Evolutionary conservation across 2,329 filamentous ascomycete species (phyloP).

Genomic region (Thielaviopsis euricoi): DNA sequence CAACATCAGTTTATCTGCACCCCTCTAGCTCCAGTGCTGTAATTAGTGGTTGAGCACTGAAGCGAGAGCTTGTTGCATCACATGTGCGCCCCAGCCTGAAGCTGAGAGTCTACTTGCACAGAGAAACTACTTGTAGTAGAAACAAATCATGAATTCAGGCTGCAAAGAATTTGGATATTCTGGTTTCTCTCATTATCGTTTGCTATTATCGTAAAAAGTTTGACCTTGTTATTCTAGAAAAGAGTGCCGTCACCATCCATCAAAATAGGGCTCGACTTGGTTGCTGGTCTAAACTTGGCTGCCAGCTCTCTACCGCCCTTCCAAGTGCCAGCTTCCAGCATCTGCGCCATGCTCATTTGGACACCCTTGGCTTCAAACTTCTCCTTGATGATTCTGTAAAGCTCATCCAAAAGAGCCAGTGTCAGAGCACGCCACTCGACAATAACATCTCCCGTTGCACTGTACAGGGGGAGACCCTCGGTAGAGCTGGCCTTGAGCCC

Average conservation of each 20-base stretch:
- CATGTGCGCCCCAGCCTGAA: background rate
- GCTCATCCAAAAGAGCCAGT: slow-evolving; percentile 35
- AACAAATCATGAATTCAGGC: background rate
- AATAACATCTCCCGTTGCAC: slow-evolving; percentile 37
- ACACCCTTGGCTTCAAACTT: slow-evolving; percentile 20
- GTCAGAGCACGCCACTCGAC: slow-evolving; percentile 46
- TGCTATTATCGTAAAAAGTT: background rate
- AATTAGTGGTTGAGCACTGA: background rate
- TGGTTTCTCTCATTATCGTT: background rate
- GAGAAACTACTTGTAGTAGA: no score
- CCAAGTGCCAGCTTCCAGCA: slow-evolving; percentile 38
- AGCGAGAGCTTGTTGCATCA: background rate
- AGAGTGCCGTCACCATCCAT: slow-evolving; percentile 69
- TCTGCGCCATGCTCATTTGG: slow-evolving; percentile 29
- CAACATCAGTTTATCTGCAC: background rate
- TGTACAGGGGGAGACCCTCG: slow-evolving; percentile 29
- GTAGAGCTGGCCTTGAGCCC: slow-evolving; percentile 25
- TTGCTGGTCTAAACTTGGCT: slow-evolving; percentile 61
- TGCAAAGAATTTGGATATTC: background rate
- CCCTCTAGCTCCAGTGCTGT: background rate
- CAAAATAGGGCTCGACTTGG: slow-evolving; percentile 69
- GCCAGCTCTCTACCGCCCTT: slow-evolving; percentile 64
- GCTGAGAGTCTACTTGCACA: background rate
- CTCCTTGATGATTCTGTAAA: slow-evolving; percentile 27
- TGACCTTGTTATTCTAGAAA: slow-evolving; percentile 33